Evolutionary conservation across 345 rosid genomes (phyloP), one percentile per base, ranked within the genome.

Genomic region (Populus simonii): DNA sequence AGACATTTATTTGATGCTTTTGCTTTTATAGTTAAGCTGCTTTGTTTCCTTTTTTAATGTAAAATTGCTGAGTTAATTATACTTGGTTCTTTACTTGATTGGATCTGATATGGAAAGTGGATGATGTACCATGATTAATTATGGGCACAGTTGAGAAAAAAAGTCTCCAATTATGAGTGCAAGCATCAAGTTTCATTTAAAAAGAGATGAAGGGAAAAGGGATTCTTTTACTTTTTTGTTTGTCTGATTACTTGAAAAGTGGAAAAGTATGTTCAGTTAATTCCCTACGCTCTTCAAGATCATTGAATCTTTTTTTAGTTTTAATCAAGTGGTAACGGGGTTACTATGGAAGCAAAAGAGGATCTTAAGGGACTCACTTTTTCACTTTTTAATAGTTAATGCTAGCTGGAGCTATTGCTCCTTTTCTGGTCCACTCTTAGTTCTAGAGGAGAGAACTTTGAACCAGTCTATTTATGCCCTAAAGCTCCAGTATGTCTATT

Each of bases 81-180:
- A 0, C 47, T 11, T 3, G 25, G 35, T 23, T 29, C 72, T 70
- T 74, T 69, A 43, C 71, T 51, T 74, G 43, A 82, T 73, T 81
- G 74, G 87, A 86, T 86, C 89, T 81, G 73, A 70, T 41, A 55
- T 51, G 66, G 61, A 80, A 72, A 72, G 76, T 74, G 68, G 57
- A 17, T 41, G 69, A 51, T 74, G 65, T 35, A 71, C 47, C 75
- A 65, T 69, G 61, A 81, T 70, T 75, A 71, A 66, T 63, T 12
- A 55, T 75, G 45, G 33, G 33, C 36, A 23, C 39, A 61, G 45
- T 16, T 69, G 66, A 41, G 75, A n/a, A 53, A 75, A 75, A 73
- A 43, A 47, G 29, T 31, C 41, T 22, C 31, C 63, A 76, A 81
- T 83, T 35, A 70, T 77, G 72, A 66, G 35, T 51, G 22, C 65